phyloP scores from a whole-genome alignment of 108 stramenopile genomes.

The Nitzschia sp. region DNA sequence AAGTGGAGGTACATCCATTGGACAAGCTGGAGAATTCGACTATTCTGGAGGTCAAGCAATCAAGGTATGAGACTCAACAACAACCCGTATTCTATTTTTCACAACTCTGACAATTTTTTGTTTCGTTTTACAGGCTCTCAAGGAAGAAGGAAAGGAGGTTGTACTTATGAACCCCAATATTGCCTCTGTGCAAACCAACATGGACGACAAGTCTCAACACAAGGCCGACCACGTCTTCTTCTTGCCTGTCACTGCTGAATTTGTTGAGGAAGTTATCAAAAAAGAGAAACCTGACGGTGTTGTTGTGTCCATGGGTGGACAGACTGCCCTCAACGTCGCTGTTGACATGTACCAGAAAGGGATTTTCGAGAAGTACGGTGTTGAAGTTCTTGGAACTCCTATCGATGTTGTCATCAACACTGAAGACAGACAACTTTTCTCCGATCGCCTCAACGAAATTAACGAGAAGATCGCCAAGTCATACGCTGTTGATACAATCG shows the following conservation, averaged over 20 bases:
- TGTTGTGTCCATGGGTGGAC: slow-evolving; percentile 97
- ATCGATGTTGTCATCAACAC: slow-evolving; percentile 93
- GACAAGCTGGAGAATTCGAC: slow-evolving; percentile 99
- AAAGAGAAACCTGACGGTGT: slow-evolving; percentile 98
- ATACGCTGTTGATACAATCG: slow-evolving; percentile 73
- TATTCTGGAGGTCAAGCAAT: slow-evolving; percentile 98
- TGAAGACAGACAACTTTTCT: slow-evolving; percentile 97
- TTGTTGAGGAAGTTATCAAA: slow-evolving; percentile 94
- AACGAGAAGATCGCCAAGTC: slow-evolving; percentile 95
- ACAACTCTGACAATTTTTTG: slow-evolving; percentile 10
- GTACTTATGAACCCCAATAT: slow-evolving; percentile 99
- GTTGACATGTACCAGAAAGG: slow-evolving; percentile 89
- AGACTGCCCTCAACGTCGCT: slow-evolving; percentile 97
- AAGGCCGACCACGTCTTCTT: slow-evolving; percentile 95
- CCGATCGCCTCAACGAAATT: slow-evolving; percentile 91
- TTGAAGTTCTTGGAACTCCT: slow-evolving; percentile 95
- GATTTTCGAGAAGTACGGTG: slow-evolving; percentile 89
- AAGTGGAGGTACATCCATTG: slow-evolving; percentile 95
- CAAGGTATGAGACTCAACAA: slow-evolving; percentile 49
- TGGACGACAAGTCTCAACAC: slow-evolving; percentile 80
- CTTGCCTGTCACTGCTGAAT: slow-evolving; percentile 94
- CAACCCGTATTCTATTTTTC: neutral
- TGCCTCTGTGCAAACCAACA: slow-evolving; percentile 98
- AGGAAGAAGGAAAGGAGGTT: slow-evolving; percentile 97
- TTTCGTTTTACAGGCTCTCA: slow-evolving; percentile 70